phyloP scores from a whole-genome alignment of 2,329 filamentous ascomycete species.

The Fusarium dimerum region DNA sequence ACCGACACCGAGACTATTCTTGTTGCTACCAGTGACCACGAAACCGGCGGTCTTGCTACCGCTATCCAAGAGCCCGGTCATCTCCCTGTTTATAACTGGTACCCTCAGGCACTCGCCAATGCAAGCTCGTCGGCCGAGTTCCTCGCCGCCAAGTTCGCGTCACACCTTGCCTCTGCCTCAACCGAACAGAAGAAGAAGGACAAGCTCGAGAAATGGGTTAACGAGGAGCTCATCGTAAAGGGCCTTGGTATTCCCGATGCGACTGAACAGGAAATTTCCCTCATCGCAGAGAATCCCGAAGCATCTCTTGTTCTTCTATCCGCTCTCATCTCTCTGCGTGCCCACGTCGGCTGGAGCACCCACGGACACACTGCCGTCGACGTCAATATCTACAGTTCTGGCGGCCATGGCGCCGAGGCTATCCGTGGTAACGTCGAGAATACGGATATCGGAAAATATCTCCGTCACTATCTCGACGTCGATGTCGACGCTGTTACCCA shows the following conservation, averaged over 20 bases:
- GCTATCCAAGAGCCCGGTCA: conserved; percentile 66
- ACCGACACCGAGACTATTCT: conserved; percentile 76
- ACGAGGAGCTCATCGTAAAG: conserved; percentile 63
- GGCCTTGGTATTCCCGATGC: conserved; percentile 79
- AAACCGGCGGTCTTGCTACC: conserved; percentile 85
- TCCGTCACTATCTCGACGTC: conserved; percentile 76
- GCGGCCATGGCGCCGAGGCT: conserved; percentile 61
- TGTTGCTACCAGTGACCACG: conserved; percentile 91
- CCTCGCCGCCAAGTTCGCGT: conserved; percentile 62
- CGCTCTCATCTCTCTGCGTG: conserved; percentile 82
- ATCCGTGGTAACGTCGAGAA: conserved; percentile 92
- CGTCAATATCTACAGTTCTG: conserved; percentile 91
- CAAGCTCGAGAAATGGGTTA: conserved; percentile 64
- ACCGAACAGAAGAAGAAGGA: conserved; percentile 33
- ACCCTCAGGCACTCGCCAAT: conserved; percentile 73
- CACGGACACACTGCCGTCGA: conserved; percentile 93
- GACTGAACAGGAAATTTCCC: conserved; percentile 67
- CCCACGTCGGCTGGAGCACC: conserved; percentile 90
- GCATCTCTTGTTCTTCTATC: conserved; percentile 64
- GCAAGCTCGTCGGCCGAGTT: conserved; percentile 78
- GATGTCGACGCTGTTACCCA: conserved; percentile 77
- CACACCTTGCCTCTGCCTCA: conserved; percentile 52
- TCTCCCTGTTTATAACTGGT: conserved; percentile 70
- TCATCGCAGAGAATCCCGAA: conserved; percentile 60
- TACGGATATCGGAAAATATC: conserved; percentile 83